phyloP scores from a whole-genome alignment of 1,284 basidiomycete genomes.

The Caloboletus inedulis region DNA sequence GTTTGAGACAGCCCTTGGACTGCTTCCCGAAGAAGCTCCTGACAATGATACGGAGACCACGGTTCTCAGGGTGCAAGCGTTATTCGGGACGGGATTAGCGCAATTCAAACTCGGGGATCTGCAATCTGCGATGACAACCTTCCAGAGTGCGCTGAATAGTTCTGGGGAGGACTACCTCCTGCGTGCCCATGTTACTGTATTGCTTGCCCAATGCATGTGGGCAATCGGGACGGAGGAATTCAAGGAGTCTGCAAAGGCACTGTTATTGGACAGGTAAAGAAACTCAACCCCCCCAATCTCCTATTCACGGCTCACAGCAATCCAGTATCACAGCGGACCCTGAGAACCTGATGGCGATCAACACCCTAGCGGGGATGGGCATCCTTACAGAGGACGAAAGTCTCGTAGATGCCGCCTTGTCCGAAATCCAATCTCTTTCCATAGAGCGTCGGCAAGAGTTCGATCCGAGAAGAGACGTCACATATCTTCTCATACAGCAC shows the following conservation, averaged over 20 bases:
- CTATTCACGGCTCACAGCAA: slow-evolving; percentile 14
- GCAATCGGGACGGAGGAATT: slow-evolving; percentile 72
- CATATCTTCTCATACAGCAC: slow-evolving; percentile 65
- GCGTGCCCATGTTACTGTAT: slow-evolving; percentile 69
- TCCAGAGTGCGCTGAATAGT: slow-evolving; percentile 65
- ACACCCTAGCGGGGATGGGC: slow-evolving; percentile 83
- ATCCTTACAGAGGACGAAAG: slow-evolving; percentile 75
- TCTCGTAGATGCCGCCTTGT: slow-evolving; percentile 83
- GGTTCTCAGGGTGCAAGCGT: slow-evolving; percentile 59
- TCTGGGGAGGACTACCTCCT: slow-evolving; percentile 48
- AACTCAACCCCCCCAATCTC: not conserved
- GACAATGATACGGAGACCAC: slow-evolving; percentile 26
- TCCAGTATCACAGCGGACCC: slow-evolving; percentile 63
- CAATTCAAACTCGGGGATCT: slow-evolving; percentile 64
- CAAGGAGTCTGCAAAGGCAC: slow-evolving; percentile 74
- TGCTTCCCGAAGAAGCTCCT: slow-evolving; percentile 51
- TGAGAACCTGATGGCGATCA: slow-evolving; percentile 76
- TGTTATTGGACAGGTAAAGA: slow-evolving; percentile 79
- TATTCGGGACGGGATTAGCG: slow-evolving; percentile 71
- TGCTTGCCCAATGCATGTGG: slow-evolving; percentile 83
- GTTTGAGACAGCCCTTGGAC: slow-evolving; percentile 69
- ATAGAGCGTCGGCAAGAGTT: slow-evolving; percentile 57
- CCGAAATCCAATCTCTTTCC: slow-evolving; percentile 72
- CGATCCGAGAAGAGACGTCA: slow-evolving; percentile 65
- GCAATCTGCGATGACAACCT: slow-evolving; percentile 59